Conservation (phyloP, 2,329 filamentous ascomycete genomes). For the Exophiala mesophila region DNA sequence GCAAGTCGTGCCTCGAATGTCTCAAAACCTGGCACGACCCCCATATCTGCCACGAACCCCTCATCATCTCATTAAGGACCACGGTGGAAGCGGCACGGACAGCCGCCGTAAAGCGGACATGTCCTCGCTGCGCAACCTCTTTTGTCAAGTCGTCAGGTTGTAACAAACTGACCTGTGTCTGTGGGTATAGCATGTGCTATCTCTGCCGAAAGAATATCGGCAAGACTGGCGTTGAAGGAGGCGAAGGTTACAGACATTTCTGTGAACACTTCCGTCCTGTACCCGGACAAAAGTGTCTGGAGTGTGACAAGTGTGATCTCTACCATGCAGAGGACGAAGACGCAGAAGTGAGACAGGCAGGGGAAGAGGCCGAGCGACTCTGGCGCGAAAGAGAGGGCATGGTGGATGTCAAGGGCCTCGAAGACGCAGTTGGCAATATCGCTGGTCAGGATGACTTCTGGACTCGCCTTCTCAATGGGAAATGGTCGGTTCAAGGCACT, state of each 20-base stretch:
- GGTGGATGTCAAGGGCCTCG: constrained; percentile 23
- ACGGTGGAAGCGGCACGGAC: constrained; percentile 92
- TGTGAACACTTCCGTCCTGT: constrained; percentile 90
- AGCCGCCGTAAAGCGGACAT: constrained; percentile 89
- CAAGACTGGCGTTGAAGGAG: constrained; percentile 23
- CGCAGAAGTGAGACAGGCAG: constrained; percentile 61
- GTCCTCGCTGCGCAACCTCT: constrained; percentile 81
- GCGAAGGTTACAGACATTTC: constrained; percentile 84
- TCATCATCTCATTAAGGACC: constrained; percentile 73
- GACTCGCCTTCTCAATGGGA: constrained; percentile 37
- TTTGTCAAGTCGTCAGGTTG: constrained; percentile 93
- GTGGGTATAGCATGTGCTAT: constrained; percentile 98
- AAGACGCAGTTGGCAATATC: constrained; percentile 22
- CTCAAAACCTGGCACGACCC: constrained; percentile 79
- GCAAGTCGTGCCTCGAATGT: constrained; percentile 75
- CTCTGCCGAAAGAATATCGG: constrained; percentile 65
- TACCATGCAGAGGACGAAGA: constrained; percentile 69
- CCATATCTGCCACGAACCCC: constrained; percentile 83
- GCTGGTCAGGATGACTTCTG: constrained; percentile 30
- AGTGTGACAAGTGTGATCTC: constrained; percentile 77
- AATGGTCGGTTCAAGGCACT: constrained; percentile 36
- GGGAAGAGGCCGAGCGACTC: constrained; percentile 64
- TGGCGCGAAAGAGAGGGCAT: constrained; percentile 63
- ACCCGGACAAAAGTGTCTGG: constrained; percentile 66
- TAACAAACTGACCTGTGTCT: constrained; percentile 94